A percentile compares a stretch with the other conserved stretches of the same genome.
phyloP scores from a whole-genome alignment of 2,329 filamentous ascomycete genomes.

The Aspergillus nomiae region DNA sequence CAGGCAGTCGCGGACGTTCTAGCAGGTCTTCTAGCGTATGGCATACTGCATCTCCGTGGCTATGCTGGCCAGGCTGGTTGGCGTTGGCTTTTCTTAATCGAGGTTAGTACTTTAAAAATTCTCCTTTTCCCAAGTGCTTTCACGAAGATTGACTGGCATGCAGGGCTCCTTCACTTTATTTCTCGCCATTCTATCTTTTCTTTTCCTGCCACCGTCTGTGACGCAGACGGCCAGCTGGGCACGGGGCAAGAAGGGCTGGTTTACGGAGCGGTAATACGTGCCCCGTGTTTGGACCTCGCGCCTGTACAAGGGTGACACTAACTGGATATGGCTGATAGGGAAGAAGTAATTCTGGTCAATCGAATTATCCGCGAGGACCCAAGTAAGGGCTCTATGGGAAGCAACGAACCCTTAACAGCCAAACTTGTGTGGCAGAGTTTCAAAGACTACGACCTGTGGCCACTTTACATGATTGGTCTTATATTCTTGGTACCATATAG shows the following conservation, averaged over 20 bases:
- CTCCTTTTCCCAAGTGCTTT: neutral
- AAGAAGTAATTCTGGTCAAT: constrained; percentile 70
- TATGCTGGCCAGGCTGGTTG: constrained; percentile 33
- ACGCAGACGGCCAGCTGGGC: constrained; percentile 54
- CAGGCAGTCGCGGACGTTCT: constrained; percentile 47
- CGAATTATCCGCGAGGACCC: constrained; percentile 56
- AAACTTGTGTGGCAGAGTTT: constrained; percentile 52
- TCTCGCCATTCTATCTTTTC: constrained; percentile 35
- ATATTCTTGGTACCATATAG: constrained; percentile 36
- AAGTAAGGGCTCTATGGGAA: constrained; percentile 59
- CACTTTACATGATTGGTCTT: constrained; percentile 52
- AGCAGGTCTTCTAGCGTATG: constrained; percentile 46
- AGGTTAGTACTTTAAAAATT: constrained; percentile 34
- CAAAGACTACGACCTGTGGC: constrained; percentile 58
- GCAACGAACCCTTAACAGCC: constrained; percentile 52
- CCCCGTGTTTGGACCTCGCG: neutral
- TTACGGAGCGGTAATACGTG: constrained; percentile 51
- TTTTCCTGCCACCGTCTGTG: constrained; percentile 61
- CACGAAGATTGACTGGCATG: neutral
- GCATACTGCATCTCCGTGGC: constrained; percentile 38
- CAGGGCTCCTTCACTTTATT: constrained; percentile 27
- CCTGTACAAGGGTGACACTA: neutral
- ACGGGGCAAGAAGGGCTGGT: constrained; percentile 58
- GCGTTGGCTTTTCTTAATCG: constrained; percentile 39
- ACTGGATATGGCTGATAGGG: constrained; percentile 28